These are phyloP conservation scores for Cymbidium sinense DNA, from an alignment of 106 monocot genomes.

Conservation along the genomic window DNA sequence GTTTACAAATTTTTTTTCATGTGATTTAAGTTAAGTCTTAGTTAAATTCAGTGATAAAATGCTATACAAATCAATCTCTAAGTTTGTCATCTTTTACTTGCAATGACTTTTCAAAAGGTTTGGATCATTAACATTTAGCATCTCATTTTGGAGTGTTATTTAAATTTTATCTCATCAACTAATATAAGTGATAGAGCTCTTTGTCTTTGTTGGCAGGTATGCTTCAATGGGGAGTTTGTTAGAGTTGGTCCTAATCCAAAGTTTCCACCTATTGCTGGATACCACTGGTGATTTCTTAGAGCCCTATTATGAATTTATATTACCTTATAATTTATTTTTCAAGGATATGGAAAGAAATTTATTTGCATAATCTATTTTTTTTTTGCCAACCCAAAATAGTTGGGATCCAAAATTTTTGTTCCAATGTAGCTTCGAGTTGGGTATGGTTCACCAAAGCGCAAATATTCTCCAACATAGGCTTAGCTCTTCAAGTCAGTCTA, in stretches of 20 bases:
- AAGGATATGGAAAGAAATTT: neutral
- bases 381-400: neutral
- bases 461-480: neutral
- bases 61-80: no score
- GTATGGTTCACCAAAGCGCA: neutral
- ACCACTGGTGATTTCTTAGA: constrained; percentile 63
- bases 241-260: constrained; percentile 92
- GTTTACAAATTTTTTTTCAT: no score
- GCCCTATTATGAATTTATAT: neutral
- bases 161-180: neutral
- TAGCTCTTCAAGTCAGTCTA: neutral
- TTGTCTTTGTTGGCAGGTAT: constrained; percentile 43
- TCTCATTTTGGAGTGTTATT: neutral
- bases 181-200: neutral
- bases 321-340: neutral
- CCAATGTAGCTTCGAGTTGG: neutral
- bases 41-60: no score
- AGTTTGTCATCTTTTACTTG: no score
- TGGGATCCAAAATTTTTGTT: neutral
- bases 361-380: neutral
- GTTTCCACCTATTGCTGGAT: constrained; percentile 76
- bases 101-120: neutral
- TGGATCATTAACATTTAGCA: neutral
- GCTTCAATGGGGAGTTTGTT: constrained; percentile 98
- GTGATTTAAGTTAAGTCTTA: no score